Conservation (phyloP, 345 rosid species). For the Lagerstroemia speciosa region DNA sequence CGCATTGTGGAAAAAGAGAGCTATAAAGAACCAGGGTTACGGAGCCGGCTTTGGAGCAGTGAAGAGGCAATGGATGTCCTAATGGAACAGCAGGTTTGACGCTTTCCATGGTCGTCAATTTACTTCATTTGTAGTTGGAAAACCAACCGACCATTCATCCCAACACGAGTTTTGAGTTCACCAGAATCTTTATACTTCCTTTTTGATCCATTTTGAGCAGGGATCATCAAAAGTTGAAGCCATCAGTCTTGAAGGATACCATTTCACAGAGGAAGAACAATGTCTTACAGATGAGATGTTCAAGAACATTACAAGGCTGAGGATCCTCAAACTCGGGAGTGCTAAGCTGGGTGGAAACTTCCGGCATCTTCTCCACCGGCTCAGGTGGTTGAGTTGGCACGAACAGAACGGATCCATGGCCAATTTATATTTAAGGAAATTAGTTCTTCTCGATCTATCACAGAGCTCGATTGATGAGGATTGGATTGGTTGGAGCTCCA, state of each 20-base stretch:
- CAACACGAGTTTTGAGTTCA: background rate
- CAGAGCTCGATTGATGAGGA: background rate
- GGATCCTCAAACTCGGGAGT: background rate
- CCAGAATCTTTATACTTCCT: background rate
- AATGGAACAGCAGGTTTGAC: constrained; percentile 1
- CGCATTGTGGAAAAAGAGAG: constrained; percentile 2
- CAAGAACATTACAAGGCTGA: background rate
- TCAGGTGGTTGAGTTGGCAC: constrained; percentile 1
- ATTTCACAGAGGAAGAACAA: background rate
- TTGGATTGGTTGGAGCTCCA: background rate
- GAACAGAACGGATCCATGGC: background rate
- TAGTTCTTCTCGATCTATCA: background rate
- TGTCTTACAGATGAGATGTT: background rate
- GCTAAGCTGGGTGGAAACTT: background rate
- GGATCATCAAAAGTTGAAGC: background rate
- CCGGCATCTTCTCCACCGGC: background rate
- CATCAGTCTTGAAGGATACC: constrained; percentile 3
- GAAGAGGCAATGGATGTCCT: constrained; percentile 6
- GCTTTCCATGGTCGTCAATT: too few relatives aligned
- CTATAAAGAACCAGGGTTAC: background rate
- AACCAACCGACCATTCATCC: background rate
- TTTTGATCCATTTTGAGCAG: background rate
- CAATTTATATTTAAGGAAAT: background rate
- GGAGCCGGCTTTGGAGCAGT: constrained; percentile 12
- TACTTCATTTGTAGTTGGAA: too few relatives aligned